A percentile compares a stretch with the other conserved stretches of the same genome.
phyloP scores from a whole-genome alignment of 2,329 filamentous ascomycete species.

The Sporothrix pseudoabietina region DNA sequence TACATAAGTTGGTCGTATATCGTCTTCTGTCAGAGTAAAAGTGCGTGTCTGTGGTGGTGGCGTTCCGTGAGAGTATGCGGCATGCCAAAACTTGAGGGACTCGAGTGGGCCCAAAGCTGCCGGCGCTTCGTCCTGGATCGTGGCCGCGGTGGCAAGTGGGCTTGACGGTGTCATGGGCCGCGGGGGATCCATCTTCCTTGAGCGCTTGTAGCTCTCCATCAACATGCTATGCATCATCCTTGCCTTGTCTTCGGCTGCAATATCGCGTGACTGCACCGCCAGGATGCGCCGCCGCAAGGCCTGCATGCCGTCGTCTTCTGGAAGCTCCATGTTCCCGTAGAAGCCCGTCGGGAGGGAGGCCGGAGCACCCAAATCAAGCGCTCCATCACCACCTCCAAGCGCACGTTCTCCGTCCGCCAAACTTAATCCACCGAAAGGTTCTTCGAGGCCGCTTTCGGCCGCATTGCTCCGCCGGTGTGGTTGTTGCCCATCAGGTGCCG shows the following conservation, averaged over 20 bases:
- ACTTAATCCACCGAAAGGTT: neutral
- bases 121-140: slow-evolving; percentile 45
- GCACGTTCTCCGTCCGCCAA: neutral
- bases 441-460: neutral
- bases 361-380: neutral
- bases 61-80: slow-evolving; percentile 40
- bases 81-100: slow-evolving; percentile 62
- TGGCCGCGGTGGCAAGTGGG: slow-evolving; percentile 27
- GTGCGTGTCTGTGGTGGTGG: slow-evolving; percentile 45
- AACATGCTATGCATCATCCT: slow-evolving; percentile 70
- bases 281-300: slow-evolving; percentile 67
- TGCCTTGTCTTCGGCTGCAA: slow-evolving; percentile 66
- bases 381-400: neutral
- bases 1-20: slow-evolving; percentile 68
- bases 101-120: slow-evolving; percentile 52
- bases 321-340: slow-evolving; percentile 49
- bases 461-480: slow-evolving; percentile 1
- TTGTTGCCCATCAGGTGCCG: neutral
- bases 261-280: slow-evolving; percentile 63
- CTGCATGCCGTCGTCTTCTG: slow-evolving; percentile 79
- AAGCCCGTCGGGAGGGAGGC: slow-evolving; percentile 28
- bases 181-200: slow-evolving; percentile 37
- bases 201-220: slow-evolving; percentile 65
- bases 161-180: slow-evolving; percentile 37
- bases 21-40: slow-evolving; percentile 59